Evolutionary conservation across 352 stramenopile species (phyloP).

Genomic region (Phytophthora cactorum): DNA sequence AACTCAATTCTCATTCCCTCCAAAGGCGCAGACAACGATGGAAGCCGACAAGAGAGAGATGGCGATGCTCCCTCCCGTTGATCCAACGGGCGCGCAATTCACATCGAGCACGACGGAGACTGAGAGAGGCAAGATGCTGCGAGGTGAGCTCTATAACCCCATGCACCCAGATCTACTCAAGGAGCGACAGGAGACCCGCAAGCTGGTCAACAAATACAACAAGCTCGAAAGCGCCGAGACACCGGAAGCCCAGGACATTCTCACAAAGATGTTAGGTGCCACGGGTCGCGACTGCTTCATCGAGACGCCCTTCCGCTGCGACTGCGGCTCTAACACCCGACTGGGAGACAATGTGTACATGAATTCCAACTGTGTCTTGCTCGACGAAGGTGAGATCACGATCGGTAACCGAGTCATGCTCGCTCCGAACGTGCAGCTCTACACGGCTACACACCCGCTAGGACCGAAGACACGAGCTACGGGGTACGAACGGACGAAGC

Average conservation of each 20-base stretch:
- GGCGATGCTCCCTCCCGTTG: neutral
- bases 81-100: neutral
- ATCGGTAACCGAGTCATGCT: slow-evolving; percentile 83
- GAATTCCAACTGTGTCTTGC: slow-evolving; percentile 89
- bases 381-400: slow-evolving; percentile 80
- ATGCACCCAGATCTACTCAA: slow-evolving; percentile 42
- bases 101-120: slow-evolving; percentile 4
- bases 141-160: slow-evolving; percentile 59
- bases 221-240: slow-evolving; percentile 33
- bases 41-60: neutral
- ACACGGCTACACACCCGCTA: slow-evolving; percentile 84
- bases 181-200: slow-evolving; percentile 43
- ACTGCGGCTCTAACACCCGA: slow-evolving; percentile 89
- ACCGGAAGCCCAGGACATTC: slow-evolving; percentile 28
- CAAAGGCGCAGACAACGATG: neutral
- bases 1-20: no score
- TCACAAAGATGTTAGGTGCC: slow-evolving; percentile 51
- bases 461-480: slow-evolving; percentile 46
- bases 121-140: slow-evolving; percentile 71
- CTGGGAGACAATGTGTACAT: slow-evolving; percentile 84
- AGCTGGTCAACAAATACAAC: slow-evolving; percentile 55
- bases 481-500: slow-evolving; percentile 62
- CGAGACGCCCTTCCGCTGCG: slow-evolving; percentile 87
- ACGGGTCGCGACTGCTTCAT: slow-evolving; percentile 56
- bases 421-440: slow-evolving; percentile 78